phyloP scores from a whole-genome alignment of 2,329 filamentous ascomycete genomes.

The Aspergillus viridinutans region DNA sequence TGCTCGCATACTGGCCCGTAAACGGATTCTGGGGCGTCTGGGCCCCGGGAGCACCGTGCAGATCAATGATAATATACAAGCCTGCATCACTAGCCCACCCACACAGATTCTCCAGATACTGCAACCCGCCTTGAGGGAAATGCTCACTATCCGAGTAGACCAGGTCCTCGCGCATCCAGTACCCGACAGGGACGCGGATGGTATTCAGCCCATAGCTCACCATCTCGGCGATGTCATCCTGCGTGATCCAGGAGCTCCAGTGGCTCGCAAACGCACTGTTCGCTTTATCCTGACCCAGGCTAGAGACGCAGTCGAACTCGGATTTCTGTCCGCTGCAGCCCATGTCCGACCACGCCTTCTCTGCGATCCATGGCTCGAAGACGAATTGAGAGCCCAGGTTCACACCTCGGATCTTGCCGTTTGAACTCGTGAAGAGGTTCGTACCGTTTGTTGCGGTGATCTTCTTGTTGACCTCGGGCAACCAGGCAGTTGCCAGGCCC shows the following conservation, averaged over 20 bases:
- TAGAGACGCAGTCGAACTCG: constrained; percentile 53
- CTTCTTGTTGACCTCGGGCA: constrained; percentile 22
- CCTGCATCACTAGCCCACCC: constrained; percentile 47
- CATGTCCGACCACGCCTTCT: constrained; percentile 44
- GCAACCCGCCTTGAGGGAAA: constrained; percentile 48
- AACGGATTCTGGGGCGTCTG: constrained; percentile 46
- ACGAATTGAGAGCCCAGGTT: constrained; percentile 53
- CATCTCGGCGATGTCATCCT: constrained; percentile 49
- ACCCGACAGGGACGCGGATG: constrained; percentile 53
- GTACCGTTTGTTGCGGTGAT: constrained; percentile 20
- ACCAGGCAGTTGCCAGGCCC: constrained; percentile 16
- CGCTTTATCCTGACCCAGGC: constrained; percentile 45
- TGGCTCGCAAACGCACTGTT: constrained; percentile 48
- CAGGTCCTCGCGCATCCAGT: constrained; percentile 52
- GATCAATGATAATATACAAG: constrained; percentile 53
- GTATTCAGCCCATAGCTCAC: constrained; percentile 50
- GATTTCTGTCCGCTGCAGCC: constrained; percentile 45
- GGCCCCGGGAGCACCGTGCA: constrained; percentile 51
- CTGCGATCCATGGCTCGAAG: constrained; percentile 53
- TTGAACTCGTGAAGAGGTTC: constrained; percentile 19
- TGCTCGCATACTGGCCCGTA: constrained; percentile 42
- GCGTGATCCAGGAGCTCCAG: constrained; percentile 50
- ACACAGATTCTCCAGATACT: constrained; percentile 46
- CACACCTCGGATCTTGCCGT: constrained; percentile 50
- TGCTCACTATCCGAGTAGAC: constrained; percentile 47